phyloP scores from a whole-genome alignment of 352 stramenopile species.

The Plasmopara viticola region DNA sequence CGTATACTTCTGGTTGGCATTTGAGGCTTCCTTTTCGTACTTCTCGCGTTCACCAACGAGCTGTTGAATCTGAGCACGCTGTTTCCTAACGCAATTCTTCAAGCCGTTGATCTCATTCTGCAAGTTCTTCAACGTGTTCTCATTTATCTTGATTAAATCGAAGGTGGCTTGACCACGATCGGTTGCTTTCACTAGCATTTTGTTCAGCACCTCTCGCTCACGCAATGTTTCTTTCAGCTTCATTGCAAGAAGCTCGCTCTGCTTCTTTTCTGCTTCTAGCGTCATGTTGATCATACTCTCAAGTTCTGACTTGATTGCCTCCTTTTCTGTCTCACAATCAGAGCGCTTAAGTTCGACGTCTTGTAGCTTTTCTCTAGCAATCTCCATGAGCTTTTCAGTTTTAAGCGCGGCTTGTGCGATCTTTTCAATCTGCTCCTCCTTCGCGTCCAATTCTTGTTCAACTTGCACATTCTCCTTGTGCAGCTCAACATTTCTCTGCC shows the following conservation, averaged over 20 bases:
- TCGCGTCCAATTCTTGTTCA: conserved; percentile 45
- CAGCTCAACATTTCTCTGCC: conserved; percentile 78
- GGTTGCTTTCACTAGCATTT: conserved; percentile 83
- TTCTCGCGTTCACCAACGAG: conserved; percentile 83
- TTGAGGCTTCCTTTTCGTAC: conserved; percentile 81
- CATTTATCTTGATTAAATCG: conserved; percentile 88
- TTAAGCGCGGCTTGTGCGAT: conserved; percentile 54
- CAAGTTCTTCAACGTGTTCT: conserved; percentile 88
- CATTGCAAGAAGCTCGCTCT: conserved; percentile 64
- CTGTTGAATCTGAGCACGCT: conserved; percentile 72
- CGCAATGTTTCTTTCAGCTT: conserved; percentile 77
- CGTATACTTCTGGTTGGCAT: conserved; percentile 77
- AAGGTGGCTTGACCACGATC: conserved; percentile 76
- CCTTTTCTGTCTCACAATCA: conserved; percentile 56
- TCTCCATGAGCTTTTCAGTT: conserved; percentile 67
- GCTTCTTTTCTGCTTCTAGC: conserved; percentile 56
- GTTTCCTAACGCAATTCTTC: conserved; percentile 73
- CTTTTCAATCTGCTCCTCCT: conserved; percentile 48
- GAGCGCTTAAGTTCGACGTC: conserved; percentile 55
- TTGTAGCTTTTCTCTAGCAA: conserved; percentile 69
- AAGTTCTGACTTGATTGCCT: conserved; percentile 56
- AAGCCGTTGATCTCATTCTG: conserved; percentile 85
- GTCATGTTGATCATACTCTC: conserved; percentile 58
- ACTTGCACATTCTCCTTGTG: conserved; percentile 68
- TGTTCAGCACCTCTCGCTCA: conserved; percentile 79